Conservation (phyloP, 2,329 filamentous ascomycete species). For the Neobulgaria alba region DNA sequence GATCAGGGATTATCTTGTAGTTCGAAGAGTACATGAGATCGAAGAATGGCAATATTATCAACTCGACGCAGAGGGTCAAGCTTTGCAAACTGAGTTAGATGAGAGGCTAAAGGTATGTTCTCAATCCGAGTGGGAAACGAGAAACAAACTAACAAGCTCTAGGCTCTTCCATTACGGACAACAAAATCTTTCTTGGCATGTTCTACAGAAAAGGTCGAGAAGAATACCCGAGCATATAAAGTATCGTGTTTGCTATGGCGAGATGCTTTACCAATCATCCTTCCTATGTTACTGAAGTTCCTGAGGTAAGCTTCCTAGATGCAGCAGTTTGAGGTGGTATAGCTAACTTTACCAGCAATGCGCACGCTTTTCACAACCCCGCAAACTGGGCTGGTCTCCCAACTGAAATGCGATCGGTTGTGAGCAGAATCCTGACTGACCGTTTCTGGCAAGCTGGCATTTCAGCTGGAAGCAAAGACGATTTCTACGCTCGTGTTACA, state of each 20-base stretch:
- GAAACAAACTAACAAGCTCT: not conserved
- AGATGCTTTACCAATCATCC: slow-evolving; percentile 68
- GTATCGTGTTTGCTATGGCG: slow-evolving; percentile 78
- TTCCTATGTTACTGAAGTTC: slow-evolving; percentile 81
- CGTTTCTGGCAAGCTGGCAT: slow-evolving; percentile 98
- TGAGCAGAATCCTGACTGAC: slow-evolving; percentile 80
- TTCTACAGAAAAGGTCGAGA: slow-evolving; percentile 81
- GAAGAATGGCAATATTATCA: slow-evolving; percentile 74
- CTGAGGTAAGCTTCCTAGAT: slow-evolving; percentile 37
- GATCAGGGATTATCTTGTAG: slow-evolving; percentile 70
- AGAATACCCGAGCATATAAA: slow-evolving; percentile 62
- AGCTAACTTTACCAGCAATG: slow-evolving; percentile 48
- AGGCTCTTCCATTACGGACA: slow-evolving; percentile 67
- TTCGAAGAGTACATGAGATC: slow-evolving; percentile 63
- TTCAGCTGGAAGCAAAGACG: slow-evolving; percentile 88
- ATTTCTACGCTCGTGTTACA: slow-evolving; percentile 88
- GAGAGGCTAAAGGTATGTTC: slow-evolving; percentile 55
- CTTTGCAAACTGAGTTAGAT: slow-evolving; percentile 70
- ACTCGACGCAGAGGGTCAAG: slow-evolving; percentile 71
- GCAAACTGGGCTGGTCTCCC: slow-evolving; percentile 74
- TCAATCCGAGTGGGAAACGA: not conserved
- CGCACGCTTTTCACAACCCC: slow-evolving; percentile 84
- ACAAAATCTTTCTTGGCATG: slow-evolving; percentile 91
- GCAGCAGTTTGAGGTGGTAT: too few relatives aligned
- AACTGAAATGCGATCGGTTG: slow-evolving; percentile 64